Conservation (phyloP, 176 grass and related monocot genomes). For the Themeda triandra region DNA sequence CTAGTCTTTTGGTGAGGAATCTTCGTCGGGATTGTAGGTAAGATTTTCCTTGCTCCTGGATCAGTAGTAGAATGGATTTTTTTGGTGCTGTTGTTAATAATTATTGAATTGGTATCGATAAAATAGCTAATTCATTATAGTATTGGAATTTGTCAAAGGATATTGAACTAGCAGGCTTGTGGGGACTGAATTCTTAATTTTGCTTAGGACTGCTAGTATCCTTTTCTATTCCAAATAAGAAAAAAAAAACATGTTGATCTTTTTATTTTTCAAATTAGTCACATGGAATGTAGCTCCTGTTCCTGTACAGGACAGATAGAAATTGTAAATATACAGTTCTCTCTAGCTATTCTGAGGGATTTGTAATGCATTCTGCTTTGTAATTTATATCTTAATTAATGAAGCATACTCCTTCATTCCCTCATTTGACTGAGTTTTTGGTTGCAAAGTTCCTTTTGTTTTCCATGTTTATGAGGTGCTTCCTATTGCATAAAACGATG, state of each 20-base stretch:
- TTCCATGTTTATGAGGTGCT: not conserved
- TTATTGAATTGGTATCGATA: not conserved
- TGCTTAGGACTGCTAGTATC: not conserved
- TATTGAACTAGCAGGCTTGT: not conserved
- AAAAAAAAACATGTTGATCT: not conserved
- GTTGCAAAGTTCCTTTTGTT: not conserved
- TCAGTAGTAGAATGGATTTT: not conserved
- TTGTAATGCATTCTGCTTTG: not conserved
- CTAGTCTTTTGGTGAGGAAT: conserved; percentile 86
- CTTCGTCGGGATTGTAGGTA: conserved; percentile 74
- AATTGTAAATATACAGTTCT: not conserved
- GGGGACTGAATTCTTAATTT: not conserved
- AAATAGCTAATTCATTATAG: not conserved
- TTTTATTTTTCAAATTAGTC: not conserved
- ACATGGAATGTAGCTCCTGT: not conserved
- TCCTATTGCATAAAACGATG: not conserved
- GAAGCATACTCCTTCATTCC: not conserved
- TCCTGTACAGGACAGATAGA: not conserved
- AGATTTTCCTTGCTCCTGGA: not conserved
- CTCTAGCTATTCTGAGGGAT: not conserved
- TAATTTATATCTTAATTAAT: not conserved
- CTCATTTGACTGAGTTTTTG: not conserved
- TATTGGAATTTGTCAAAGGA: not conserved
- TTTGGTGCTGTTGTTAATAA: not conserved
- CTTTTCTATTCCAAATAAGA: not conserved